Conservation (phyloP, 345 rosid genomes). For the Gossypium longicalyx region DNA sequence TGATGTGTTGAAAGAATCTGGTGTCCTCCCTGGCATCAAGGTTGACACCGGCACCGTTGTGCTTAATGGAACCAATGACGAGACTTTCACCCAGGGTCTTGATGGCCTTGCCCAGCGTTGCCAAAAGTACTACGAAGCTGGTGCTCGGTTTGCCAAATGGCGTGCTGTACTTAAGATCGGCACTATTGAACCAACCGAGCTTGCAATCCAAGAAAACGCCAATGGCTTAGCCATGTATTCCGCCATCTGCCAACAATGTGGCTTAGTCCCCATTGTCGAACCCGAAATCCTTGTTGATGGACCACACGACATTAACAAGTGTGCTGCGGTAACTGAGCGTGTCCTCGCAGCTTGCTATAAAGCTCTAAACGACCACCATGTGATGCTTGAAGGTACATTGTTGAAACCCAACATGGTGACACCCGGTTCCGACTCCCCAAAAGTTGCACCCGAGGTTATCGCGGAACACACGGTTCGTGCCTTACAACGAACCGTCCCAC, state of each 20-base stretch:
- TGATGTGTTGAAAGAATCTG: slow-evolving; percentile 65
- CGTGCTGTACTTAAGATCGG: slow-evolving; percentile 87
- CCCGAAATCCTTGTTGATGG: slow-evolving; percentile 94
- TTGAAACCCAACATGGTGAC: slow-evolving; percentile 98
- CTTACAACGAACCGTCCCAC: slow-evolving; percentile 73
- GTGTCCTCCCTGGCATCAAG: slow-evolving; percentile 89
- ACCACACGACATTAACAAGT: slow-evolving; percentile 64
- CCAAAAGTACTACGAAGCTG: slow-evolving; percentile 76
- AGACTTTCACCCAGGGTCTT: slow-evolving; percentile 89
- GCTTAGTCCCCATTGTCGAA: slow-evolving; percentile 91
- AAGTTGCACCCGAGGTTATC: slow-evolving; percentile 72
- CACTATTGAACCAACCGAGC: slow-evolving; percentile 69
- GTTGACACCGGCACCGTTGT: slow-evolving; percentile 86
- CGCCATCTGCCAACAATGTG: slow-evolving; percentile 82
- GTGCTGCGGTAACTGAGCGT: slow-evolving; percentile 73
- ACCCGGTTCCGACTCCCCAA: slow-evolving; percentile 76
- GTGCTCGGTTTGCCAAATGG: slow-evolving; percentile 97
- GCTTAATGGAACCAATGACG: slow-evolving; percentile 85
- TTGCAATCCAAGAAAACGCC: slow-evolving; percentile 84
- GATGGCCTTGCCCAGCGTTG: slow-evolving; percentile 88
- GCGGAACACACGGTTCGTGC: slow-evolving; percentile 75
- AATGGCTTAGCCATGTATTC: slow-evolving; percentile 83
- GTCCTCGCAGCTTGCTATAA: slow-evolving; percentile 96
- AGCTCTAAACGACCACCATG: slow-evolving; percentile 82
- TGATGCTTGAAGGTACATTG: slow-evolving; percentile 78